A percentile compares a stretch with the other conserved stretches of the same genome.
phyloP scores from a whole-genome alignment of 371 early-diverging fungal species.

The Mortierella sp. region DNA sequence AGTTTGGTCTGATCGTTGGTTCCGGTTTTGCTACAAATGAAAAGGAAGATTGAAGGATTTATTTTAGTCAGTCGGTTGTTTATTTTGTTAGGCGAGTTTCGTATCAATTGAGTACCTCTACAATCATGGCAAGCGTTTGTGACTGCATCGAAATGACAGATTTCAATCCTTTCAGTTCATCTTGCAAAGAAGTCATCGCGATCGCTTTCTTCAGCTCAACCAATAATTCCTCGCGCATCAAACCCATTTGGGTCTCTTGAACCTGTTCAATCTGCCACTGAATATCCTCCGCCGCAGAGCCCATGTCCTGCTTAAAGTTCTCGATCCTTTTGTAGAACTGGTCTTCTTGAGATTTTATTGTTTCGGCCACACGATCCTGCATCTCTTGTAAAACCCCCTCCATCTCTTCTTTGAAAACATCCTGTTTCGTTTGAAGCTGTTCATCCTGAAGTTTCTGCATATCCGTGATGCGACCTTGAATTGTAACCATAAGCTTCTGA shows the following conservation, averaged over 20 bases:
- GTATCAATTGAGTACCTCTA: slow-evolving; percentile 3
- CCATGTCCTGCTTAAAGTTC: not conserved
- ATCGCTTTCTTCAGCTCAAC: not conserved
- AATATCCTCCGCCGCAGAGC: not conserved
- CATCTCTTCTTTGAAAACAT: not conserved
- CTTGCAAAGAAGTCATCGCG: not conserved
- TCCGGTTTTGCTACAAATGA: too few species aligned
- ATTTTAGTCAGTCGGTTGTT: too few species aligned
- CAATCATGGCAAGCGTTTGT: slow-evolving; percentile 18
- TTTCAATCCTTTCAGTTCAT: slow-evolving; percentile 16
- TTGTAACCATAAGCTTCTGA: not conserved
- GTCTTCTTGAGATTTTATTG: not conserved
- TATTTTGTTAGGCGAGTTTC: too few species aligned
- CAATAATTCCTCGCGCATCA: slow-evolving; percentile 1
- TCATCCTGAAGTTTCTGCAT: not conserved
- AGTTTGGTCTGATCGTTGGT: too few species aligned
- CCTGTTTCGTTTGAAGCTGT: not conserved
- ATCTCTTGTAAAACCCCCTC: not conserved
- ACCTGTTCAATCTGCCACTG: not conserved
- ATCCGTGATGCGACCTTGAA: not conserved
- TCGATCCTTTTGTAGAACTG: not conserved
- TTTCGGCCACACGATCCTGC: not conserved
- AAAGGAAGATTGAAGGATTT: too few species aligned
- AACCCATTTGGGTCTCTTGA: not conserved
- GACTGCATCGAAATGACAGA: slow-evolving; percentile 8